Percentiles rank a stretch among this genome's conserved stretches.
These are phyloP conservation scores for Podaxis rugospora DNA, from an alignment of 768 basidiomycete species.

Conservation along the genomic window DNA sequence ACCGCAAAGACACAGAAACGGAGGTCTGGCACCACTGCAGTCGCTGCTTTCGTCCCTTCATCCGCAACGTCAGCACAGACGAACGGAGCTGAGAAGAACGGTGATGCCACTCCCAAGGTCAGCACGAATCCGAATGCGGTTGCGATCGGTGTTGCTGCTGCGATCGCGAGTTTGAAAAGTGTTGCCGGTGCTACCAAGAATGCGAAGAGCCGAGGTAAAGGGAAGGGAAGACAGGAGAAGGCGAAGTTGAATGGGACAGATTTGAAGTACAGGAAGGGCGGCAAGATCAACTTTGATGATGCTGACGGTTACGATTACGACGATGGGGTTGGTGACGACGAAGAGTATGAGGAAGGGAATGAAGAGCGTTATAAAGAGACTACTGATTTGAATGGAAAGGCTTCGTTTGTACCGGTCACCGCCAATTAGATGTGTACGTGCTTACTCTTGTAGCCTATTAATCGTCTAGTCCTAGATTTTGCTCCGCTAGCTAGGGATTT, in stretches of 20 bases:
- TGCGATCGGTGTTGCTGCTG: not conserved
- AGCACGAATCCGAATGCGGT: conserved; percentile 3
- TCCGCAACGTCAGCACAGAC: not conserved
- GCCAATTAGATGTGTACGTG: not conserved
- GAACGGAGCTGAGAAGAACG: not conserved
- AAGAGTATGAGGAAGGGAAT: not conserved
- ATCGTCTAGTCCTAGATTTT: not conserved
- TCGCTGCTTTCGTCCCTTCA: conserved; percentile 1
- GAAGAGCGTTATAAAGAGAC: not conserved
- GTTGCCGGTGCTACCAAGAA: not conserved
- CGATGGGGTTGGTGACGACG: not conserved
- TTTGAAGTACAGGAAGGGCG: not conserved
- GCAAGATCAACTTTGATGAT: not conserved
- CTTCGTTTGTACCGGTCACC: not conserved
- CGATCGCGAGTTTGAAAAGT: not conserved
- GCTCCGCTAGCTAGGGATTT: not conserved
- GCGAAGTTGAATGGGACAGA: not conserved
- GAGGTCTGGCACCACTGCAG: not conserved
- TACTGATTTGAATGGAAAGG: not conserved
- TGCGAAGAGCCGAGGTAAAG: conserved; percentile 5
- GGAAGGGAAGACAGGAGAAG: conserved; percentile 8
- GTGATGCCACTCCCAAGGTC: not conserved
- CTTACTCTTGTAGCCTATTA: not conserved
- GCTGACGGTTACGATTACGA: not conserved
- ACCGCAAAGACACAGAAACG: not conserved